Conservation (phyloP, 169 alveolate genomes). For the Plasmodium vinckei region DNA sequence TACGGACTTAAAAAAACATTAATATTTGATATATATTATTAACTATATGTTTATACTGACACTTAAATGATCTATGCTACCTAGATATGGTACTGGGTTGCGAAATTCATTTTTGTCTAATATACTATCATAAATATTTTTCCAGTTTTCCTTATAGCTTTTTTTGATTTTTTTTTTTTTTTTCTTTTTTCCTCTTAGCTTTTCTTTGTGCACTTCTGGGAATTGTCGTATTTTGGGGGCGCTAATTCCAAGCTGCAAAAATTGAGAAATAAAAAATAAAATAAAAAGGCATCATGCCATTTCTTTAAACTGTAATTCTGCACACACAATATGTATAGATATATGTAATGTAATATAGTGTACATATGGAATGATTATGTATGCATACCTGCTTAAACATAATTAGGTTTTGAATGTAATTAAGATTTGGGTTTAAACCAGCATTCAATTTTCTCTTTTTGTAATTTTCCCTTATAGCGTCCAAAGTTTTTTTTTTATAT, state of each 20-base stretch:
- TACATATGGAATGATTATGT: background rate
- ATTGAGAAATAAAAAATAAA: background rate
- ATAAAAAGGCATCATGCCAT: background rate
- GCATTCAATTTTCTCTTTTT: slow-evolving; percentile 62
- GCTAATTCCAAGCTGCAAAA: slow-evolving; percentile 42
- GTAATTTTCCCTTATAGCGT: slow-evolving; percentile 62
- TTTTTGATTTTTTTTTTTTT: slow-evolving; percentile 25
- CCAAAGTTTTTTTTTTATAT: slow-evolving; percentile 49
- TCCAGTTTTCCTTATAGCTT: slow-evolving; percentile 69
- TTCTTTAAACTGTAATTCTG: background rate
- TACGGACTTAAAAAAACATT: too few species aligned
- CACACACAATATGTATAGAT: background rate
- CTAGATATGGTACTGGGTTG: slow-evolving; percentile 20
- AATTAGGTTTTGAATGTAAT: slow-evolving; percentile 59
- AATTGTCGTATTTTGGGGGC: slow-evolving; percentile 64
- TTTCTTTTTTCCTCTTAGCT: slow-evolving; percentile 57
- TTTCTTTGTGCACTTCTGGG: slow-evolving; percentile 52
- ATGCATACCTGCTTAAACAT: slow-evolving; percentile 55
- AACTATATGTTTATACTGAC: slow-evolving; percentile 38
- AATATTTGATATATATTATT: background rate
- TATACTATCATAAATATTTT: slow-evolving; percentile 51
- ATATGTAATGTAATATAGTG: background rate
- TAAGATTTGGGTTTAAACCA: slow-evolving; percentile 58
- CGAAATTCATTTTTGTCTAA: slow-evolving; percentile 46
- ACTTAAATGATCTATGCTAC: slow-evolving; percentile 38